Base-by-base conservation (phyloP, 495 filamentous ascomycete genomes). In the Daldinia grandis region DNA sequence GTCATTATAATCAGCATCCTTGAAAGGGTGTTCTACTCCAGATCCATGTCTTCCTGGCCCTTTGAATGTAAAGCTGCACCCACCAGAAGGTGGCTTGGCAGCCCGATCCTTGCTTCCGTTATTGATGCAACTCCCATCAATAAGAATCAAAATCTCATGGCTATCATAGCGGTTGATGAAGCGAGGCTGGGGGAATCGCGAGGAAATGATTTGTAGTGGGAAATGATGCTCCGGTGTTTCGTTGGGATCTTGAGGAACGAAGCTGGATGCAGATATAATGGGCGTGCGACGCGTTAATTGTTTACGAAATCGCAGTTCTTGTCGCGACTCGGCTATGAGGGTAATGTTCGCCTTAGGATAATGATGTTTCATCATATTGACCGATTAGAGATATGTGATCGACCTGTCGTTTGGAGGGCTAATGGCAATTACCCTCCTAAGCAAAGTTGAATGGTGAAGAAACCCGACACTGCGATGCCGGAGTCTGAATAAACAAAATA, bases 71-170 rank as follows among this genome's bases (percentile, higher is more conserved):
- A 83, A 81, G 9, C 78, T 76, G 53, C 77, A 81, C n/a, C 81
- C 81, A 42, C 53, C 81, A 7, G 37, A 14, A 10, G 80, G 71
- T 14, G 31, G 37, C 14, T 55, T 40, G 49, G 51, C 21, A n/a
- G 49, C 56, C 38, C 44, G 56, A 15, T 42, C 37, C 19, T 12
- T 5, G 10, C 63, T 70, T 21, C 80, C 76, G 60, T 83, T 83
- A 62, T 81, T 73, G 28, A 79, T 53, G 55, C 81, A 84, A 1
- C 79, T 78, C 2, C 81, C 81, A 63, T 81, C 80, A 25, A 81
- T 69, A 55, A 79, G 79, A 37, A 84, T 75, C 5, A 83, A 76
- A 17, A 82, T 76, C 68, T 83, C 76, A 51, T 68, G 73, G 61
- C 73, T 77, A 58, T 80, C 62, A 66, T 76, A 80, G 25, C 76